phyloP scores from a whole-genome alignment of 192 early-diverging fungal genomes.

The Geosiphon pyriformis region DNA sequence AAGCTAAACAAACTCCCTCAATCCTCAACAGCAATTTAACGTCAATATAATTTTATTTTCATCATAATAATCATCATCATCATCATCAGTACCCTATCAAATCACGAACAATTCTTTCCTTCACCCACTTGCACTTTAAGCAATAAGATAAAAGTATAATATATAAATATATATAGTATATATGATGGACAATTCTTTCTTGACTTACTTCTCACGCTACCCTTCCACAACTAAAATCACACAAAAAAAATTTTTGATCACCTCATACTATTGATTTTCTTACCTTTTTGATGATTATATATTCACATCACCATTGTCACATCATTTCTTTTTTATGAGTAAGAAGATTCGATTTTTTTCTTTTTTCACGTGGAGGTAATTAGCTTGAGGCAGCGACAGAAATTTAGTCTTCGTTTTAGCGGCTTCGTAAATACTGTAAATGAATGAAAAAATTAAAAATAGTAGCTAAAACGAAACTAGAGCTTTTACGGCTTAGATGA shows the following conservation, averaged over 20 bases:
- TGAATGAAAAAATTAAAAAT: too few species aligned
- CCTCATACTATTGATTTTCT: too few species aligned
- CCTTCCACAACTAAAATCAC: neutral
- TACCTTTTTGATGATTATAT: too few species aligned
- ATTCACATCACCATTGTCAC: neutral
- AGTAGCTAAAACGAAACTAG: too few species aligned
- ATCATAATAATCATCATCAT: neutral
- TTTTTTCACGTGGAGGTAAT: neutral
- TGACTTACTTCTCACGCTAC: neutral
- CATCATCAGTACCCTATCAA: neutral
- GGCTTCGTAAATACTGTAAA: too few species aligned
- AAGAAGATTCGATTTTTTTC: neutral
- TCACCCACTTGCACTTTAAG: neutral
- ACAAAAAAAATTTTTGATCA: neutral
- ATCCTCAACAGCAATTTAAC: neutral
- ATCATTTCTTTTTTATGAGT: neutral
- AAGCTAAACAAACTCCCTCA: conserved; percentile 27
- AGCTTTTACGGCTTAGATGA: too few species aligned
- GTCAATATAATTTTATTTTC: neutral
- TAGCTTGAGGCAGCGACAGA: too few species aligned
- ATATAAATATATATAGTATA: neutral
- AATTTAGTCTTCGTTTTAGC: too few species aligned
- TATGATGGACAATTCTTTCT: neutral
- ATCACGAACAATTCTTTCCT: neutral
- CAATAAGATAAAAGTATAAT: neutral